Base-by-base conservation (phyloP, 1,284 basidiomycete genomes). In the Cutaneotrichosporon sp. region DNA sequence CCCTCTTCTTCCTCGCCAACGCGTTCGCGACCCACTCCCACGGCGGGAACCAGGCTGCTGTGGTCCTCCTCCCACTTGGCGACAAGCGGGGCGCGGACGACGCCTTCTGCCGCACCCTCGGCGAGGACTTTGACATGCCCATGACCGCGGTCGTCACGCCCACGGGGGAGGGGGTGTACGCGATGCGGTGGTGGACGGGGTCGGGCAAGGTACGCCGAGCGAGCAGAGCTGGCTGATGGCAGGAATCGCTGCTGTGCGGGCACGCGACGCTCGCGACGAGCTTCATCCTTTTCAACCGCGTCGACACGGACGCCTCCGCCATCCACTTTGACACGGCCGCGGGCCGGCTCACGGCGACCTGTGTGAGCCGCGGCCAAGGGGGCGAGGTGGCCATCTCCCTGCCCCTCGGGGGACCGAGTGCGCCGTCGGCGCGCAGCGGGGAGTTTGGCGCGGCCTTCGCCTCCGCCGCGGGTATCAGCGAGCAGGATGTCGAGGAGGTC, bases 21-120 rank as follows among this genome's bases (percentile, higher is more conserved):
- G 74, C 74, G 4, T 75, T 76, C 59, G 59, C 63, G 7, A 60
- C 63, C 11, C 56, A 68, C 16, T 62, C 63, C 7, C 67, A 71
- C 52, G 69, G 70, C n/a, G 74, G 74, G 2, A 76, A 75, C 59
- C 74, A 73, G 63, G 74, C 74, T 4, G 67, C 73, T 5, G 69
- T 76, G 16, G 72, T 76, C 43, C 24, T 75, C n/a, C 66, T 76
- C 18, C 61, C 64, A 1, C n/a, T 56, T 0, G 46, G 54, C 2
- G 67, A 73, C 53, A 56, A 62, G 11, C 54, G 67, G 20, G 56
- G 58, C 0, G 34, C 34, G 3, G 62, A 74, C 47, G 70, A 69
- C 38, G 66, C 60, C 18, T 76, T 63, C 60, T 64, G 70, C 58
- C 54, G 42, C 16, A 29, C 43, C 4, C 52, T 67, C 14, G 71